Percentiles rank a stretch among this genome's conserved stretches.
These are phyloP conservation scores for Sporobolomyces phaffii DNA, from an alignment of 768 basidiomycete genomes.

Conservation along the genomic window DNA sequence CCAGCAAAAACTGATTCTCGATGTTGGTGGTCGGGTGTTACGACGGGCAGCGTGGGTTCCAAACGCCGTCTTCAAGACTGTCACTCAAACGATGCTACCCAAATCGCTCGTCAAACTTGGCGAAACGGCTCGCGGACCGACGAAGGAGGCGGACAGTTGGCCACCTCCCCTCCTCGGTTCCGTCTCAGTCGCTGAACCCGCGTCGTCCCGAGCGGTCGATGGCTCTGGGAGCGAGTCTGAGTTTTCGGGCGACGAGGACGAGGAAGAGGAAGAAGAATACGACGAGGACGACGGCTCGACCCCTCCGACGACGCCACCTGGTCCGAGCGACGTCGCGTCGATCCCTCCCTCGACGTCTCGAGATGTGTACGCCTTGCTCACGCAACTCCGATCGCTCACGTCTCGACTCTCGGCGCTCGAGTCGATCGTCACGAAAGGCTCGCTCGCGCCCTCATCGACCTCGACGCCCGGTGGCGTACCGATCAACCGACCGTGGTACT, in stretches of 20 bases:
- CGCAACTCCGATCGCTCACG: constrained; percentile 18
- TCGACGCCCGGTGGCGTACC: not conserved
- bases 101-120: constrained; percentile 40
- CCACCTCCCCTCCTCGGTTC: constrained; percentile 36
- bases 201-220: not conserved
- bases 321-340: not conserved
- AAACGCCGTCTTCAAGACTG: constrained; percentile 24
- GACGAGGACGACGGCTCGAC: not conserved
- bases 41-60: constrained; percentile 35
- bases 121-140: not conserved
- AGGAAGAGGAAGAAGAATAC: not conserved
- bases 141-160: constrained; percentile 22
- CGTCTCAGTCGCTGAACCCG: not conserved
- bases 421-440: constrained; percentile 4
- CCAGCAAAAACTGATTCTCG: not conserved
- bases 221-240: not conserved
- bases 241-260: not conserved
- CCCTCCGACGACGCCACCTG: not conserved
- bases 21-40: too few species aligned
- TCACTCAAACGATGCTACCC: constrained; percentile 40
- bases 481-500: not conserved
- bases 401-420: constrained; percentile 30
- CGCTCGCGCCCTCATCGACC: not conserved
- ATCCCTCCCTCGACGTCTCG: constrained; percentile 14
- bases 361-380: constrained; percentile 28